phyloP scores from a whole-genome alignment of 2,329 filamentous ascomycete species.

The Diaporthe caulivora region DNA sequence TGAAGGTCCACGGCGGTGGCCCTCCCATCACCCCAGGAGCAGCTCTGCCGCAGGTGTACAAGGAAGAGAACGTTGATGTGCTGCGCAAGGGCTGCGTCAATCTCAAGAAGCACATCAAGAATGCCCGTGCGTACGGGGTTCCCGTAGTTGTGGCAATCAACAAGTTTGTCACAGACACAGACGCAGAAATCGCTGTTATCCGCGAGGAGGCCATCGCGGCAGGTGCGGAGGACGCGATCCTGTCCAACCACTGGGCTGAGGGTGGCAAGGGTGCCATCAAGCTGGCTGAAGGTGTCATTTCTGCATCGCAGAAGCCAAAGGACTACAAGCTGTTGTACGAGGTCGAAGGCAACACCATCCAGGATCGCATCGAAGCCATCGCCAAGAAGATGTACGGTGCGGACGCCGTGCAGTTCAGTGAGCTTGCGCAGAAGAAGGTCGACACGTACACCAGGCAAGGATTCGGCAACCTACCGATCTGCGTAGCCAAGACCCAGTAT shows the following conservation, averaged over 20 bases:
- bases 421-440: slow-evolving; percentile 95
- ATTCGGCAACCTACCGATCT: slow-evolving; percentile 93
- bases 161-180: slow-evolving; percentile 93
- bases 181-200: slow-evolving; percentile 89
- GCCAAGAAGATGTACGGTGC: slow-evolving; percentile 96
- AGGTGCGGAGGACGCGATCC: slow-evolving; percentile 92
- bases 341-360: slow-evolving; percentile 78
- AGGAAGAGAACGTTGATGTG: slow-evolving; percentile 92
- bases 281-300: slow-evolving; percentile 87
- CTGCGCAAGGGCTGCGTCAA: slow-evolving; percentile 93
- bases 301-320: slow-evolving; percentile 85
- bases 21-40: slow-evolving; percentile 93
- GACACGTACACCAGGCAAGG: slow-evolving; percentile 95
- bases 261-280: slow-evolving; percentile 92
- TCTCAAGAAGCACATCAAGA: slow-evolving; percentile 93
- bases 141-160: slow-evolving; percentile 98
- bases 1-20: slow-evolving; percentile 97
- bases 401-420: slow-evolving; percentile 88
- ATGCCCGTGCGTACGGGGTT: slow-evolving; percentile 89
- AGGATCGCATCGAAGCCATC: slow-evolving; percentile 92
- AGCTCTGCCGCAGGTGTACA: slow-evolving; percentile 87
- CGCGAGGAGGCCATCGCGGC: slow-evolving; percentile 92
- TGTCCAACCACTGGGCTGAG: slow-evolving; percentile 97
- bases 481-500: slow-evolving; percentile 98
- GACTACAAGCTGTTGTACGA: slow-evolving; percentile 90